phyloP scores from a whole-genome alignment of 2,329 filamentous ascomycete genomes.

The Sporothrix brasiliensis region DNA sequence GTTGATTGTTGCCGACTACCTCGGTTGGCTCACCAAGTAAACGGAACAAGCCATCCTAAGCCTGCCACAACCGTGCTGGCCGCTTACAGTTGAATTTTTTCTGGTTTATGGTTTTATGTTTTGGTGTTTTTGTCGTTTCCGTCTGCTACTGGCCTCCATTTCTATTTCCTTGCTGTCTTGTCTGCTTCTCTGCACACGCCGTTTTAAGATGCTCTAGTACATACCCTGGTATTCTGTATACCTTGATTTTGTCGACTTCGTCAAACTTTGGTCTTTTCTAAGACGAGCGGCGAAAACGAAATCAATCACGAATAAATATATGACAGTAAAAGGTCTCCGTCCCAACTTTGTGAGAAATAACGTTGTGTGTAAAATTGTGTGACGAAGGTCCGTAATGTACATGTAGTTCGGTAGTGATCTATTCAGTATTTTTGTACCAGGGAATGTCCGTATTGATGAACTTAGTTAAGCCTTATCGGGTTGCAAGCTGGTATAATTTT shows the following conservation, averaged over 20 bases:
- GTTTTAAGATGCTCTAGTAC: conserved; percentile 10
- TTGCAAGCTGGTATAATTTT: too few relatives aligned
- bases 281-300: not conserved
- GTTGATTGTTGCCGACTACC: conserved; percentile 63
- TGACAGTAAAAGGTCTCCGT: too few relatives aligned
- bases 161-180: not conserved
- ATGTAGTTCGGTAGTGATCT: too few relatives aligned
- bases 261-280: not conserved
- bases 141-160: not conserved
- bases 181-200: not conserved
- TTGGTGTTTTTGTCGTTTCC: not conserved
- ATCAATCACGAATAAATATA: not conserved
- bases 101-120: too few relatives aligned
- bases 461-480: too few relatives aligned
- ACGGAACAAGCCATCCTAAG: not conserved
- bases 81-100: not conserved
- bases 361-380: too few relatives aligned
- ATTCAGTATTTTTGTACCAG: too few relatives aligned
- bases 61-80: not conserved
- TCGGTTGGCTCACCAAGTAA: conserved; percentile 62
- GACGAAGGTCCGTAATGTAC: too few relatives aligned
- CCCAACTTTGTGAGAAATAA: too few relatives aligned
- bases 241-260: not conserved
- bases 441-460: too few relatives aligned
- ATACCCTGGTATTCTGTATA: conserved; percentile 22